Evolutionary conservation across 78 protist genomes (phyloP).

Genomic region (Salpingoeca rosetta): DNA sequence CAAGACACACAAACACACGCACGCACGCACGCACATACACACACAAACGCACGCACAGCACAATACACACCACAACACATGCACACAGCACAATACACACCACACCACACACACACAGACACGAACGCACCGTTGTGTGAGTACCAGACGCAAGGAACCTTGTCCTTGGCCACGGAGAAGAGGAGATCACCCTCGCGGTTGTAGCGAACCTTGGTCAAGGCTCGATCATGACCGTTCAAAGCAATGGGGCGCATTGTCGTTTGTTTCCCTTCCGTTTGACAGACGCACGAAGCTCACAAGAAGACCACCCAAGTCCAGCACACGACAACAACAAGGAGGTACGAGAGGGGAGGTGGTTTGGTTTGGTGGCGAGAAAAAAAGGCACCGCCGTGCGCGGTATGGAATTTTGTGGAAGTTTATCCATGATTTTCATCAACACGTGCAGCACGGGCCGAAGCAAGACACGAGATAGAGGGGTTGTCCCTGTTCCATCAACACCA

Average conservation of each 20-base stretch:
- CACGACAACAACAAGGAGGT: not conserved
- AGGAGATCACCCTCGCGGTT: slow-evolving; percentile 90
- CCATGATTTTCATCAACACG: too few species aligned
- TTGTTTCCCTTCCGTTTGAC: too few species aligned
- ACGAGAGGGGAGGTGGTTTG: too few species aligned
- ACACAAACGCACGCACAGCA: not conserved
- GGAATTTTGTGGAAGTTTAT: too few species aligned
- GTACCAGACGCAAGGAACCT: slow-evolving; percentile 18
- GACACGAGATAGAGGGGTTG: too few species aligned
- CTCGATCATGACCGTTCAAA: slow-evolving; percentile 77
- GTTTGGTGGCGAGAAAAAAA: too few species aligned
- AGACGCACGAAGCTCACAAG: not conserved
- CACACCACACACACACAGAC: not conserved
- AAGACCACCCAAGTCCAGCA: not conserved
- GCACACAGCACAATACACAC: not conserved
- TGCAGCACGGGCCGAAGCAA: too few species aligned
- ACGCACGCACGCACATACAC: not conserved
- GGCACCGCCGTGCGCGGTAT: too few species aligned
- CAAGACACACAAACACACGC: not conserved
- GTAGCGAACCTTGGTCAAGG: slow-evolving; percentile 76
- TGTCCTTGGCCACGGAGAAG: slow-evolving; percentile 73
- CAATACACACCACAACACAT: not conserved
- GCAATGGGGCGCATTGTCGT: slow-evolving; percentile 52
- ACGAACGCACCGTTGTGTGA: slow-evolving; percentile 1
- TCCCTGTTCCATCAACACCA: too few species aligned